Evolutionary conservation across 495 filamentous ascomycete genomes (phyloP), one percentile per base, ranked within the genome.

Genomic region (Trichoderma erinaceum): DNA sequence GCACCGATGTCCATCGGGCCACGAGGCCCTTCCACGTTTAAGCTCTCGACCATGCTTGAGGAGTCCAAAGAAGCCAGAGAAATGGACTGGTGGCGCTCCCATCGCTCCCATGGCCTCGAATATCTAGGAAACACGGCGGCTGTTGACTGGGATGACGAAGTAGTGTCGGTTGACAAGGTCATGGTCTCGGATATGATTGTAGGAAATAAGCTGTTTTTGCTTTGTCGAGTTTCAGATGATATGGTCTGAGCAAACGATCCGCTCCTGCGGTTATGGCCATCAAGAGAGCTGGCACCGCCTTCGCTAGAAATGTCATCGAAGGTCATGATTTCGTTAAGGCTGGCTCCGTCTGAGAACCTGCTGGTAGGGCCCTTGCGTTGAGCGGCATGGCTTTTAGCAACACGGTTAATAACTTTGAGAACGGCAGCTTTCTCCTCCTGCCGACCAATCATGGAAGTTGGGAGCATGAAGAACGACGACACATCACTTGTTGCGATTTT

Each of bases 391-490:
- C 82, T 84, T 70, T 80, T 86, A 11, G 88, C 83, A 29, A 90
- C 86, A 63, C 86, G 87, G 67, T 94, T 88, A 41, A 96, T 89
- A 5, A 93, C 81, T 67, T 81, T 86, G 6, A 93, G 77, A 13
- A 96, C 85, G 67, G 82, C 84, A 23, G 86, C 77, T 58, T 86
- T 87, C 73, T 96, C 92, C 69, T 86, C 79, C 66, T 87, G 82
- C 68, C 92, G 85, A 21, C 93, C 92, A 68, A 95, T 87, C 85
- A 92, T 92, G n/a, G 78, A 77, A 2, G 85, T 84, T 3, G 92
- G 92, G 15, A 96, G 83, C 65, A 89, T 88, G 75, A 96, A 97
- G 72, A 92, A 93, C 2, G 91, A 93, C 2, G 91, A 94, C 0
- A 95, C 84, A 74, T 96, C 92, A 63, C 86, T 88, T 23, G 87